Evolutionary conservation across 2,329 filamentous ascomycete species (phyloP), one percentile per base, ranked within the genome.

Genomic region (Knoxdaviesia proteae): DNA sequence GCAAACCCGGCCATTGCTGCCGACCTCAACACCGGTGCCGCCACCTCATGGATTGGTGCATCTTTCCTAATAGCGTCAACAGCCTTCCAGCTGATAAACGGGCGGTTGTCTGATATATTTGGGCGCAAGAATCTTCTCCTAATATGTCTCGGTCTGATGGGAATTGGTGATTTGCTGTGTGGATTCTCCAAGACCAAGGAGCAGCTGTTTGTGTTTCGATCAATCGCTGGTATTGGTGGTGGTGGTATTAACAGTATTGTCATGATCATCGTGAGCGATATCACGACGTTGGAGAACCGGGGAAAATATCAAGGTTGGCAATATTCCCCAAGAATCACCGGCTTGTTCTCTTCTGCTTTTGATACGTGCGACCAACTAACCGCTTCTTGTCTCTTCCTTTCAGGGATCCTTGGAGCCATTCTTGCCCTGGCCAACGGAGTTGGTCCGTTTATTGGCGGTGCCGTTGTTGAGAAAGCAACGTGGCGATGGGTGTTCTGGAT

Each of bases 261-360:
- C 38, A 58, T 57, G 55, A 60, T 61, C 38, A 58, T 61, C 37
- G 53, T 60, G 6, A 57, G 54, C 32, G 59, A 61, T 39, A 55
- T 60, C 10, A 56, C 55, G 0, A 57, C 57, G 2, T 41, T 61
- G 10, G 36, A 59, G 45, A 52, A 59, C 1, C 49, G 59, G 1
- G 59, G 58, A 0, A 58, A 55, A 30, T 60, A 57, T 30, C 51
- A 54, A 39, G 50, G 47, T 46, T 36, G 43, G 47, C 29, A 5
- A 20, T 30, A 5, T 6, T 20, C 20, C 20, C 20, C 20, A 3
- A 20, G 20, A 20, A 20, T 20, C 20, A 2, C 3, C 20, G 20
- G 2, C 20, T 32, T 10, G 32, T 29, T 20, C 38, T 36, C 11
- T 36, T 9, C 34, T 9, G 9, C 34, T 4, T 39, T 30, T 4